Conservation (phyloP, 108 stramenopile species). For the Nitzschia inconspicua region DNA sequence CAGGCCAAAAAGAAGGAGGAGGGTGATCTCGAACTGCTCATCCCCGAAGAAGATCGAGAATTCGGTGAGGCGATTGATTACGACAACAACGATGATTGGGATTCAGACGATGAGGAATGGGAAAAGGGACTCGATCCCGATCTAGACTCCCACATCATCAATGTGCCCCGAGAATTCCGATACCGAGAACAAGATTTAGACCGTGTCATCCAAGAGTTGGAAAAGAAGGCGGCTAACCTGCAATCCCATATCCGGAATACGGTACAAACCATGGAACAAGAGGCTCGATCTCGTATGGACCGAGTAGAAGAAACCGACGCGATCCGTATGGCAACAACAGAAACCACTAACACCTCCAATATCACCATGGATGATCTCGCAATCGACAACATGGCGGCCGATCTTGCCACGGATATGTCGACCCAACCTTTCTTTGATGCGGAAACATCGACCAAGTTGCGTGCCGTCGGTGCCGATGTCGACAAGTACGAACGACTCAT, state of each 20-base stretch:
- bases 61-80: slow-evolving; percentile 34
- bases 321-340: too few species aligned
- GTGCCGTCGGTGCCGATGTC: slow-evolving; percentile 13
- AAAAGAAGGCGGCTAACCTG: slow-evolving; percentile 35
- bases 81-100: slow-evolving; percentile 30
- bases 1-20: slow-evolving; percentile 48
- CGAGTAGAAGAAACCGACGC: slow-evolving; percentile 15
- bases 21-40: slow-evolving; percentile 41
- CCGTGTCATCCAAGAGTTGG: slow-evolving; percentile 65
- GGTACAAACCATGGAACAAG: slow-evolving; percentile 23
- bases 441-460: slow-evolving; percentile 2
- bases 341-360: neutral
- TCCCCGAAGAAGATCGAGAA: slow-evolving; percentile 52
- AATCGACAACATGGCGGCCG: neutral
- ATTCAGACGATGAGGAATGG: slow-evolving; percentile 71
- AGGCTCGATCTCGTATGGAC: slow-evolving; percentile 16
- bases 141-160: slow-evolving; percentile 29
- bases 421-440: slow-evolving; percentile 14
- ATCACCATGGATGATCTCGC: neutral
- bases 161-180: slow-evolving; percentile 33
- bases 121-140: slow-evolving; percentile 61
- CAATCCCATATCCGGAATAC: slow-evolving; percentile 26
- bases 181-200: slow-evolving; percentile 71
- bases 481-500: slow-evolving; percentile 26
- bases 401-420: neutral